These are phyloP conservation scores for Russula sp. DNA, from an alignment of 768 basidiomycete species.

Conservation along the genomic window DNA sequence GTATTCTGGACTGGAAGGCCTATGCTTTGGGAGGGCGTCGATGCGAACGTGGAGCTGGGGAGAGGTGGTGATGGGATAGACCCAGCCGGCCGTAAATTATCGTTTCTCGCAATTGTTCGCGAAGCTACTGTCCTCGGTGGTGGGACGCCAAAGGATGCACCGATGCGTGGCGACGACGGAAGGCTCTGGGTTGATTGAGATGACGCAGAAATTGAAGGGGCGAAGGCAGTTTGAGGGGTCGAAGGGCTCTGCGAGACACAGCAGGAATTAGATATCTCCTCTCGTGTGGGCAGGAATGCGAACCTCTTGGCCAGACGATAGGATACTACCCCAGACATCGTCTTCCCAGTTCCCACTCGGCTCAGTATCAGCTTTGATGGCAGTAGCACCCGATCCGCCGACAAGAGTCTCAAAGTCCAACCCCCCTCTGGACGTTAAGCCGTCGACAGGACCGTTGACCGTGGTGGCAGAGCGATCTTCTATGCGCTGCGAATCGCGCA, in stretches of 20 bases:
- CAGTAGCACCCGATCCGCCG: conserved; percentile 42
- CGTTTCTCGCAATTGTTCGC: conserved; percentile 27
- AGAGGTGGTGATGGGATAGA: neutral
- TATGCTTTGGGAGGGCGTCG: conserved; percentile 8
- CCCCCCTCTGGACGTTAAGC: conserved; percentile 35
- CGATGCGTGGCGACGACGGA: conserved; percentile 29
- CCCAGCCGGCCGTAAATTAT: neutral
- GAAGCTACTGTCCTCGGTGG: conserved; percentile 33
- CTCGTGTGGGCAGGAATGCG: neutral
- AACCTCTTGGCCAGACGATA: conserved; percentile 38
- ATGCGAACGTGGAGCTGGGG: conserved; percentile 23
- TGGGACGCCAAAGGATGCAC: conserved; percentile 26
- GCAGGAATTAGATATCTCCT: neutral
- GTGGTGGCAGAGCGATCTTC: conserved; percentile 65
- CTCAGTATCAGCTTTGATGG: conserved; percentile 41
- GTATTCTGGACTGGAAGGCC: conserved; percentile 24
- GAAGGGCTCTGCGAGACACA: conserved; percentile 25
- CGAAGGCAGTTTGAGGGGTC: conserved; percentile 22
- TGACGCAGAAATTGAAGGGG: conserved; percentile 19
- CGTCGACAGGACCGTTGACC: conserved; percentile 30
- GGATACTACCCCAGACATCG: conserved; percentile 79
- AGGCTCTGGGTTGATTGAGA: conserved; percentile 20
- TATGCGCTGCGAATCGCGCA: conserved; percentile 86
- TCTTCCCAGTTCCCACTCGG: conserved; percentile 60
- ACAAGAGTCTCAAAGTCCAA: conserved; percentile 88